Evolutionary conservation across 2,329 filamentous ascomycete species (phyloP).

Genomic region (Celoporthe dispersa): DNA sequence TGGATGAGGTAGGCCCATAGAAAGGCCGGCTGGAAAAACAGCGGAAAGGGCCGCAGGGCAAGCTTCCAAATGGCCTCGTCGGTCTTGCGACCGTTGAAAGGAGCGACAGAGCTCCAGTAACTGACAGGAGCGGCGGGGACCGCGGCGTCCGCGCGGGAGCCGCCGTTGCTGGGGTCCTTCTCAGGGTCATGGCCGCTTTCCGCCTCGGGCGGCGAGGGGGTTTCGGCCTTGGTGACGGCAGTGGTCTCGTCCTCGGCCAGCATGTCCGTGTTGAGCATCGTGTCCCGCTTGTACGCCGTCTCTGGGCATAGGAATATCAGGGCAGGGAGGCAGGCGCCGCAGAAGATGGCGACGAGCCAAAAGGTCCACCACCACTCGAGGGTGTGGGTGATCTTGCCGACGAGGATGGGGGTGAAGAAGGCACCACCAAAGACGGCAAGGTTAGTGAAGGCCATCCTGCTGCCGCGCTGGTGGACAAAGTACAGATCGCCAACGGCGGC

Average conservation of each 20-base stretch:
- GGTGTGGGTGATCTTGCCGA: slow-evolving; percentile 78
- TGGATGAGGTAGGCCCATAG: slow-evolving; percentile 81
- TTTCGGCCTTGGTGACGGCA: slow-evolving; percentile 7
- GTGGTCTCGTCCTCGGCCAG: slow-evolving; percentile 41
- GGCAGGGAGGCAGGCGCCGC: slow-evolving; percentile 68
- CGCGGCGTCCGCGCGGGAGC: slow-evolving; percentile 39
- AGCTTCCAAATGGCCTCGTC: slow-evolving; percentile 72
- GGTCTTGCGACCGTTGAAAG: slow-evolving; percentile 83
- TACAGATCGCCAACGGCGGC: slow-evolving; percentile 88
- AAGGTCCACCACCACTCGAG: slow-evolving; percentile 90
- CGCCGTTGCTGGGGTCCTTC: slow-evolving; percentile 9
- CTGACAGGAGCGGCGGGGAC: slow-evolving; percentile 53
- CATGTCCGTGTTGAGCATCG: slow-evolving; percentile 72
- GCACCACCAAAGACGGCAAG: slow-evolving; percentile 61
- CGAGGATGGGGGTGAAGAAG: slow-evolving; percentile 81
- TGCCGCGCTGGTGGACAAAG: slow-evolving; percentile 83
- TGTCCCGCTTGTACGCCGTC: slow-evolving; percentile 74
- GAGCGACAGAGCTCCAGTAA: slow-evolving; percentile 63
- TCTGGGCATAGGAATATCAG: slow-evolving; percentile 84
- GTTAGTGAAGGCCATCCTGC: slow-evolving; percentile 81
- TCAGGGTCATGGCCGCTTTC: slow-evolving; percentile 16
- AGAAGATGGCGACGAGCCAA: slow-evolving; percentile 85
- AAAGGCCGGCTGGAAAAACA: slow-evolving; percentile 84
- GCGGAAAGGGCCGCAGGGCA: slow-evolving; percentile 74
- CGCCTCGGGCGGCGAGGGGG: not conserved